A percentile compares a stretch with the other conserved stretches of the same genome.
phyloP scores from a whole-genome alignment of 768 basidiomycete genomes.

The Suillus subaureus region DNA sequence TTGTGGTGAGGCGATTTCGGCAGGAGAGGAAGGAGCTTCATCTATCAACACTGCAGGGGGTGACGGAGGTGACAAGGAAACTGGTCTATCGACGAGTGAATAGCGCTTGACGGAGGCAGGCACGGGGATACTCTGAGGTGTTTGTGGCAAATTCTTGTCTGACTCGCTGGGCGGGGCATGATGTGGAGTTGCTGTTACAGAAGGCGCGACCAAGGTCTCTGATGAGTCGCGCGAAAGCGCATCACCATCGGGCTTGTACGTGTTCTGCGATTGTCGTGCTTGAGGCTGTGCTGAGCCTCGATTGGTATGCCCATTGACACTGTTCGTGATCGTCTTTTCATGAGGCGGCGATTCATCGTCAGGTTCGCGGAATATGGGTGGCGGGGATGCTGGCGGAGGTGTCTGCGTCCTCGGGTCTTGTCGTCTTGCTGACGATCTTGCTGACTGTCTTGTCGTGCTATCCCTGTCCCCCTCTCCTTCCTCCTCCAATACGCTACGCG shows the following conservation, averaged over 20 bases:
- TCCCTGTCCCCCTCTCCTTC: constrained; percentile 42
- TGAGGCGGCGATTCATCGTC: constrained; percentile 29
- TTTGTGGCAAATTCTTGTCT: constrained; percentile 30
- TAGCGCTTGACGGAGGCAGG: constrained; percentile 78
- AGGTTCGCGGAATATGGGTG: constrained; percentile 32
- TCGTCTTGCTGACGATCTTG: constrained; percentile 40
- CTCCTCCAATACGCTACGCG: constrained; percentile 43
- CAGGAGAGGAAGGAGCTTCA: constrained; percentile 29
- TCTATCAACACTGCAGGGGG: constrained; percentile 53
- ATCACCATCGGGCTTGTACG: constrained; percentile 11
- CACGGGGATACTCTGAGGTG: constrained; percentile 35
- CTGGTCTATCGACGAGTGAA: constrained; percentile 75
- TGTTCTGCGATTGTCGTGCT: constrained; percentile 19
- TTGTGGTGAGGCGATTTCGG: constrained; percentile 25
- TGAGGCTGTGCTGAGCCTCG: constrained; percentile 15
- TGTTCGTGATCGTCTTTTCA: constrained; percentile 10
- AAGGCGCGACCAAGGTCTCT: constrained; percentile 14
- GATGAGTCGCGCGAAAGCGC: constrained; percentile 9
- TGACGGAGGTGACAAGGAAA: constrained; percentile 40
- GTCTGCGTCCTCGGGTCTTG: constrained; percentile 27
- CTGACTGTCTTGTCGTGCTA: constrained; percentile 43
- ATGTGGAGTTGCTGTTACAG: constrained; percentile 10
- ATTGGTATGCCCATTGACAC: constrained; percentile 18
- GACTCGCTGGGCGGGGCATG: constrained; percentile 23
- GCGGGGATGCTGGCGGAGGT: constrained; percentile 30